Evolutionary conservation across 768 basidiomycete genomes (phyloP).

Genomic region (Amanita exitialis): DNA sequence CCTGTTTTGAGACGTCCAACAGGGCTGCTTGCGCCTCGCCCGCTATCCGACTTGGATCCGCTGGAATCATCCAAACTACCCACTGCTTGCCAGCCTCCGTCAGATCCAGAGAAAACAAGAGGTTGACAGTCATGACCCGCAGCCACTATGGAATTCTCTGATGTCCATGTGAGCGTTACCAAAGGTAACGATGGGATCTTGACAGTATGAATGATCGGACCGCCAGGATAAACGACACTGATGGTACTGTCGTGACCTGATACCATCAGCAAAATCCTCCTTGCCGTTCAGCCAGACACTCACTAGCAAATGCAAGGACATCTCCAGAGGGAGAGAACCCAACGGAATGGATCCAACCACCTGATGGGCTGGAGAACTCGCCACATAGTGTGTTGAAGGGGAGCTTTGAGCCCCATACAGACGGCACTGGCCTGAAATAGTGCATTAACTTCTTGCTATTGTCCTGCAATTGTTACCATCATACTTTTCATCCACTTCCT

Average conservation of each 20-base stretch:
- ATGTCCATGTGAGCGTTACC: conserved; percentile 78
- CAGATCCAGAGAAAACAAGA: conserved; percentile 68
- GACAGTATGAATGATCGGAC: conserved; percentile 63
- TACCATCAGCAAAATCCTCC: background rate
- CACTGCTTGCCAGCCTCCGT: conserved; percentile 67
- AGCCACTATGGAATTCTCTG: conserved; percentile 74
- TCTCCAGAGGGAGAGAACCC: conserved; percentile 98
- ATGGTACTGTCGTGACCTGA: conserved; percentile 95
- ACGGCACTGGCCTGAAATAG: conserved; percentile 61
- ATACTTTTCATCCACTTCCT: conserved; percentile 91
- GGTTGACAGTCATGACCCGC: conserved; percentile 99
- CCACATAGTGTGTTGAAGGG: conserved; percentile 98
- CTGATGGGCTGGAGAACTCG: conserved; percentile 80
- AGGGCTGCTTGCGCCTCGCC: conserved; percentile 35
- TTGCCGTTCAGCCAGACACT: conserved; percentile 20
- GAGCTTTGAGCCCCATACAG: conserved; percentile 95
- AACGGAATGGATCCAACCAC: conserved; percentile 96
- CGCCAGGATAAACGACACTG: conserved; percentile 84
- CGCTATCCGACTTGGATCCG: conserved; percentile 31
- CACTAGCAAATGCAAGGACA: conserved; percentile 85
- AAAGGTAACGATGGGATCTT: conserved; percentile 72
- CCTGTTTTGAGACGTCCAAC: conserved; percentile 81
- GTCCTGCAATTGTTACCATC: conserved; percentile 2
- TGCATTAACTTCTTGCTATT: conserved; percentile 4
- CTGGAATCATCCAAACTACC: conserved; percentile 84